Conservation (phyloP, 2,329 filamentous ascomycete genomes). For the Penicillium sp. region DNA sequence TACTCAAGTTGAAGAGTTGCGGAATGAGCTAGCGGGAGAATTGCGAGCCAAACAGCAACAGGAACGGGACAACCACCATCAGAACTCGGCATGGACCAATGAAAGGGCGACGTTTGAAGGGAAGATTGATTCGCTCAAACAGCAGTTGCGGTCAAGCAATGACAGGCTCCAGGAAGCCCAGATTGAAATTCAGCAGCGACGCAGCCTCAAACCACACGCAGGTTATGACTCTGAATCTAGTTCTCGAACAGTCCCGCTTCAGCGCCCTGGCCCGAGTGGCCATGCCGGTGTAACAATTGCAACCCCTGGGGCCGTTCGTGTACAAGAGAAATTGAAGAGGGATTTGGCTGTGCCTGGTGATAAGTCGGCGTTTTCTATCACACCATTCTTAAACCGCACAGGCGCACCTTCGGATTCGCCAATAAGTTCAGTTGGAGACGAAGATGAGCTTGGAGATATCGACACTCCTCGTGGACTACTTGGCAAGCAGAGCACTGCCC, state of each 20-base stretch:
- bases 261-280: conserved; percentile 24
- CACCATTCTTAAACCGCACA: conserved; percentile 81
- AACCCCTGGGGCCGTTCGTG: conserved; percentile 49
- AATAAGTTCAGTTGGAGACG: conserved; percentile 28
- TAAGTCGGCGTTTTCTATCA: conserved; percentile 91
- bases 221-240: conserved; percentile 31
- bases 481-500: not conserved
- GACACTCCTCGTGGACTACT: not conserved
- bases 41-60: conserved; percentile 47
- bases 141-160: conserved; percentile 67
- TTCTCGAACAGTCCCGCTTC: conserved; percentile 43
- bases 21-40: conserved; percentile 51
- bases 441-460: conserved; percentile 21
- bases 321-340: conserved; percentile 56
- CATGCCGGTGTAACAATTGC: conserved; percentile 49
- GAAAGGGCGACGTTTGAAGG: conserved; percentile 66
- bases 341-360: conserved; percentile 67
- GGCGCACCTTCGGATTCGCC: conserved; percentile 51
- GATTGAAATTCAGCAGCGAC: conserved; percentile 46
- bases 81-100: conserved; percentile 59
- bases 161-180: conserved; percentile 69
- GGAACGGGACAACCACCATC: conserved; percentile 55
- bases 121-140: conserved; percentile 66
- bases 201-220: conserved; percentile 33
- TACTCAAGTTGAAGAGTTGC: conserved; percentile 47